These are phyloP conservation scores for Alternaria novae-zelandiae DNA, from an alignment of 2,329 filamentous ascomycete genomes.

Conservation along the genomic window DNA sequence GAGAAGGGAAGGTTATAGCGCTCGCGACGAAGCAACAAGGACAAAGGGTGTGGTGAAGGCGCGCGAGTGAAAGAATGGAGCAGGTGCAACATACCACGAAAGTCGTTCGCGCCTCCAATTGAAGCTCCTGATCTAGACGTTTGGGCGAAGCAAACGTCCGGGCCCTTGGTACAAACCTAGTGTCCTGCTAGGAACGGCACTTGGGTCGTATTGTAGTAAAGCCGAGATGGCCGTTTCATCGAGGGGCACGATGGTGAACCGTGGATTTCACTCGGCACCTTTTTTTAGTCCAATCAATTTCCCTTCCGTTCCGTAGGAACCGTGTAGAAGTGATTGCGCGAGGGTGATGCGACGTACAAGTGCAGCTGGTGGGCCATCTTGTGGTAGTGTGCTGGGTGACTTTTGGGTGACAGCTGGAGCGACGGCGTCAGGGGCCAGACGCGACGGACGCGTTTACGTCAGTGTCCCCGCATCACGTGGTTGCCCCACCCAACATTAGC, in stretches of 20 bases:
- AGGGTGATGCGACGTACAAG: background rate
- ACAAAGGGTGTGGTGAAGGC: background rate
- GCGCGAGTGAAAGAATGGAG: background rate
- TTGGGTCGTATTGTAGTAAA: background rate
- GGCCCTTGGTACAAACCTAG: constrained; percentile 3
- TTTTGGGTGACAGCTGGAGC: background rate
- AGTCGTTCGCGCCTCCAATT: background rate
- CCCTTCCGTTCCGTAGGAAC: background rate
- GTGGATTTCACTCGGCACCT: background rate
- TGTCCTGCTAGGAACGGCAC: constrained; percentile 3
- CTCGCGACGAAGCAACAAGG: background rate
- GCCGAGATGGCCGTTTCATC: constrained; percentile 7
- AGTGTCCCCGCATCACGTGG: background rate
- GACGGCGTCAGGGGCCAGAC: background rate
- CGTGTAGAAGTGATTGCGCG: background rate
- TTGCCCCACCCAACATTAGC: background rate
- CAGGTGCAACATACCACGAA: constrained; percentile 5
- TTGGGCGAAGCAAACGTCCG: background rate
- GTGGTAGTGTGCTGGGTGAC: background rate
- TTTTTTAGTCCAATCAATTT: background rate
- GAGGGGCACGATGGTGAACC: constrained; percentile 3
- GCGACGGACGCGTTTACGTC: background rate
- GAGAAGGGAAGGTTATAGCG: background rate
- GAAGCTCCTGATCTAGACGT: background rate
- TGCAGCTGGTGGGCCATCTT: background rate